phyloP scores from a whole-genome alignment of 495 filamentous ascomycete genomes.

The Lophium mytilinum region DNA sequence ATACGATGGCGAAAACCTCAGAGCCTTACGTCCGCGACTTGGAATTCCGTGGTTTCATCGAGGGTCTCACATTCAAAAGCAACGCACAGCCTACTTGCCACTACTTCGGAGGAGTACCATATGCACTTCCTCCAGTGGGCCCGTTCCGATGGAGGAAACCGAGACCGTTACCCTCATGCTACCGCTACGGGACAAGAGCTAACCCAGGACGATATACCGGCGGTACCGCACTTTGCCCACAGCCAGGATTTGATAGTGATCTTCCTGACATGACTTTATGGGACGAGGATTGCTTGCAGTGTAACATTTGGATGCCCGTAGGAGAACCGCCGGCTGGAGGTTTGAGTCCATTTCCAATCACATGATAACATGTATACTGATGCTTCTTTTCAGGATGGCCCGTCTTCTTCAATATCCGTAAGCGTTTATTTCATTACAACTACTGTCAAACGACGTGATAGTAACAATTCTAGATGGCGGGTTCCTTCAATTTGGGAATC shows the following conservation, averaged over 20 bases:
- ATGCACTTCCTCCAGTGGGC: slow-evolving; percentile 40
- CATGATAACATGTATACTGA: background rate
- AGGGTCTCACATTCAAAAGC: slow-evolving; percentile 22
- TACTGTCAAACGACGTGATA: background rate
- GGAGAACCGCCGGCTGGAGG: slow-evolving; percentile 23
- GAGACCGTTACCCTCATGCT: slow-evolving; percentile 32
- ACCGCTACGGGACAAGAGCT: slow-evolving; percentile 31
- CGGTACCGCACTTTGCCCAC: slow-evolving; percentile 36
- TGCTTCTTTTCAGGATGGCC: slow-evolving; percentile 27
- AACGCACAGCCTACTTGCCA: slow-evolving; percentile 21
- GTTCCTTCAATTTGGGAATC: slow-evolving; percentile 48
- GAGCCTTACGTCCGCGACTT: slow-evolving; percentile 22
- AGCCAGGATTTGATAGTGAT: slow-evolving; percentile 23
- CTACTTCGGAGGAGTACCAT: slow-evolving; percentile 41
- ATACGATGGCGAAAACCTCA: slow-evolving; percentile 9
- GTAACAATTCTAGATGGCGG: slow-evolving; percentile 39
- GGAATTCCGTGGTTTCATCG: slow-evolving; percentile 21
- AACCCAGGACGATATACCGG: slow-evolving; percentile 34
- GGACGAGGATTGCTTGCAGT: slow-evolving; percentile 42
- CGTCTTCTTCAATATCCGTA: slow-evolving; percentile 36
- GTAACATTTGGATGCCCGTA: slow-evolving; percentile 40
- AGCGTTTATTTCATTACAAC: slow-evolving; percentile 1
- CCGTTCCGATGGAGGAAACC: slow-evolving; percentile 38
- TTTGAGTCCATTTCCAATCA: slow-evolving; percentile 1
- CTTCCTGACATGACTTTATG: slow-evolving; percentile 14